Percentiles rank a stretch among this genome's conserved stretches.
These are phyloP conservation scores for Fagus sylvatica DNA, from an alignment of 306 rosid genomes.

Conservation along the genomic window DNA sequence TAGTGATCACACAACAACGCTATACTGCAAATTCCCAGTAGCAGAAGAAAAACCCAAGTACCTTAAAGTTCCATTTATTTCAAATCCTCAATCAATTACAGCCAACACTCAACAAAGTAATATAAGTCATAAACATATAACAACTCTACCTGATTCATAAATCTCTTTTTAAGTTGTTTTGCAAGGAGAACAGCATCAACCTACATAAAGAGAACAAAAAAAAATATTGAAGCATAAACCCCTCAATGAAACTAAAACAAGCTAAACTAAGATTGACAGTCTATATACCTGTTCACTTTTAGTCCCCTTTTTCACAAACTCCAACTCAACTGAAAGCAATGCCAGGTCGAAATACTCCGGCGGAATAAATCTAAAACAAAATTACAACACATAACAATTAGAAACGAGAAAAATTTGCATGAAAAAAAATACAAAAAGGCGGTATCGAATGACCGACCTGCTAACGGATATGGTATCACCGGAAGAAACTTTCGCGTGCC, in stretches of 20 bases:
- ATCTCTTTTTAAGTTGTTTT: constrained; percentile 68
- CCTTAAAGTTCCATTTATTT: no score
- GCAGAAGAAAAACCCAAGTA: no score
- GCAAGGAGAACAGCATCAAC: constrained; percentile 80
- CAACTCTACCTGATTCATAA: constrained; percentile 65
- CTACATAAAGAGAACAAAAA: constrained; percentile 45
- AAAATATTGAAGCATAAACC: neutral
- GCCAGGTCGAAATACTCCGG: constrained; percentile 85
- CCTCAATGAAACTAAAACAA: neutral
- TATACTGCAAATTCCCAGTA: no score
- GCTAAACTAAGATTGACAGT: constrained; percentile 1
- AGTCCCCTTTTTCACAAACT: constrained; percentile 69
- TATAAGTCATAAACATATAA: neutral
- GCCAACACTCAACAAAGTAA: neutral
- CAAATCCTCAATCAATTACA: no score
- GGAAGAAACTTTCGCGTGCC: constrained; percentile 71
- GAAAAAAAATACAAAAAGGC: constrained; percentile 5
- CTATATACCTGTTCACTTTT: no score
- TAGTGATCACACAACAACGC: no score
- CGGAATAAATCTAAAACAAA: constrained; percentile 66
- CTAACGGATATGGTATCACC: constrained; percentile 55
- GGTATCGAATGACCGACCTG: constrained; percentile 48
- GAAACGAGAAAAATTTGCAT: constrained; percentile 10
- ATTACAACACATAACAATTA: constrained; percentile 18
- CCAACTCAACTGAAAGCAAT: constrained; percentile 72